Conservation (phyloP, 371 early-diverging fungal species). For the Actinomucor elegans region DNA sequence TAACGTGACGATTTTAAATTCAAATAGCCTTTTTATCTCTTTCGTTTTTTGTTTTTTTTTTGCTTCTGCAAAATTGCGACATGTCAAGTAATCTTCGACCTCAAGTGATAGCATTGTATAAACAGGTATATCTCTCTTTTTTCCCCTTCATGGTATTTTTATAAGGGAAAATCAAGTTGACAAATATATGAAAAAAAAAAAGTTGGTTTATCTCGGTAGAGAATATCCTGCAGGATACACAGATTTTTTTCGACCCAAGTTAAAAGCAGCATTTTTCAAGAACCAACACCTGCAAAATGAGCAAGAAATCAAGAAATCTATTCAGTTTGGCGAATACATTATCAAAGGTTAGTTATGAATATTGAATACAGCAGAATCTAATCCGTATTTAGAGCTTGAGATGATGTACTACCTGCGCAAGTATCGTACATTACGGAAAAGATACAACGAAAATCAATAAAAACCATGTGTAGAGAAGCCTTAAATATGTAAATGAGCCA, state of each 20-base stretch:
- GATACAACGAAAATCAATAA: constrained; percentile 45
- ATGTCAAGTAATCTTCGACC: constrained; percentile 33
- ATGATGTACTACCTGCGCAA: constrained; percentile 74
- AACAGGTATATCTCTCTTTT: constrained; percentile 39
- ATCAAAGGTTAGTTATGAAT: constrained; percentile 48
- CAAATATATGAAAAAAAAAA: neutral
- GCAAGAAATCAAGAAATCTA: constrained; percentile 61
- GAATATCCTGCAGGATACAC: constrained; percentile 62
- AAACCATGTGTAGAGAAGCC: constrained; percentile 25
- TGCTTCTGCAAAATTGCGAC: neutral
- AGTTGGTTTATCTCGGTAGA: constrained; percentile 61
- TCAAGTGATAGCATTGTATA: constrained; percentile 53
- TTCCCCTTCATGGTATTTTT: neutral
- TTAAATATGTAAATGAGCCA: constrained; percentile 15
- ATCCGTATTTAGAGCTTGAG: constrained; percentile 56
- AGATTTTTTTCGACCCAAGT: constrained; percentile 55
- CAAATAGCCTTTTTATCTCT: neutral
- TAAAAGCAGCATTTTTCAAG: constrained; percentile 68
- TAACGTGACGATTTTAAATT: constrained; percentile 2
- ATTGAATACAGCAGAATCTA: neutral
- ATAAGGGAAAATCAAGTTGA: neutral
- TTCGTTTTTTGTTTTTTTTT: neutral
- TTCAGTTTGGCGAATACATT: constrained; percentile 64
- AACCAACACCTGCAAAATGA: constrained; percentile 54
- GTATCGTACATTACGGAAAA: constrained; percentile 64